Base-by-base conservation (phyloP, 2,329 filamentous ascomycete species). In the Pseudocercospora pini-densiflorae region DNA sequence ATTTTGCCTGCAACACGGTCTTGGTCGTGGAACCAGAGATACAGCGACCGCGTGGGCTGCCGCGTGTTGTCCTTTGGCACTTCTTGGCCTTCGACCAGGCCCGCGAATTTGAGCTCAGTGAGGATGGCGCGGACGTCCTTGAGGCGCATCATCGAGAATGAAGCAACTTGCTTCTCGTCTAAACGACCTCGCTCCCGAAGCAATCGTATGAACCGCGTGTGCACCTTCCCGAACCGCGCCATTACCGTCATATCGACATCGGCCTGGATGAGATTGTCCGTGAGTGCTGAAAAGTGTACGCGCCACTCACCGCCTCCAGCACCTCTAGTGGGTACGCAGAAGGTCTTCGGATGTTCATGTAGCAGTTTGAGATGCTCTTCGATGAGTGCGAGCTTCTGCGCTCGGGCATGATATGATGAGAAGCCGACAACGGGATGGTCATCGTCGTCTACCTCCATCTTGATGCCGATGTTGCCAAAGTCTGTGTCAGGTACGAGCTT, bases 1-100 rank as follows among this genome's bases (percentile, higher is more conserved):
- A 97, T 81, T 67, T 90, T 87, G 21, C 86, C 85, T 58, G 89
- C 83, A 6, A 91, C 90, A 55, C 91, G 87, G 54, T 93, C 88
- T 10, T 87, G 83, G 76, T 98, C 94, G 78, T 93, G 97, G 83
- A 89, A 97, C 90, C 94, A 97, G 63, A 98, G 87, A 77, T 94
- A 98, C 24, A 97, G 86, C 0, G 93, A 97, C 61, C 93, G 89
- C 68, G 90, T 92, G 0, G 94, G 92, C 73, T 91, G 87, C 36
- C 93, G 90, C 68, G 89, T 90, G 70, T 90, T 90, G 74, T 98
- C 94, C 71, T 92, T 92, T 0, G 95, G 95, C 0, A 99, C 90
- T 81, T 99, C 95, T 78, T 99, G 95, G 5, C 97, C 88, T 71
- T 98, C 93, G 12, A 97, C 88, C 67, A 95, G 90, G 1, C 95